Base-by-base conservation (phyloP, 2,329 filamentous ascomycete genomes). In the Penicillium janthinellum region DNA sequence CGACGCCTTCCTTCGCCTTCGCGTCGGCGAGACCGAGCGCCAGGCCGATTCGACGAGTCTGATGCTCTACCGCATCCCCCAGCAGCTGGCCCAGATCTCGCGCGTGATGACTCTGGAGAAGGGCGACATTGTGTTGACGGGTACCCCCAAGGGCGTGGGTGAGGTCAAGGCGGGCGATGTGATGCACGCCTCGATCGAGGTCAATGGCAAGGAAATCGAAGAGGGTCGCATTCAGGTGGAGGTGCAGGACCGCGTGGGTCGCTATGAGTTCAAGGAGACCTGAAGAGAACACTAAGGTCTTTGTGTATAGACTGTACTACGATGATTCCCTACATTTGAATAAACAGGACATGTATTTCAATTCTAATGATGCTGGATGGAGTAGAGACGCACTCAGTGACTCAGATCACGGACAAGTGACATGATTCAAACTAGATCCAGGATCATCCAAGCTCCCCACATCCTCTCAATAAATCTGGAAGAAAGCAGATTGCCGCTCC, bases 111-210 rank as follows among this genome's bases (percentile, higher is more conserved):
- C 92, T 8, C 82, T 99, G 60, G 89, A 96, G 77, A 86, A 90
- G 71, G 95, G 94, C 51, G 95, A 99, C 77, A 88, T 99, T 71
- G 87, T 99, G 51, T 80, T 99, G 68, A 99, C 95, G n/a, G 95
- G 95, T 17, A 99, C 95, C 53, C 95, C 95, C 52, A 97, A 97
- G 80, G 95, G 95, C 12, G 95, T 99, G 1, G 95, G 95, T 1
- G 84, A 88, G 20, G 92, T 96, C 1, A 86, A 88, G 61, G 87
- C 90, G 1, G 95, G 95, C 2, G 93, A 99, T 78, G 82, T 94
- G 35, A 91, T 99, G 84, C 88, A 84, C 64, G 93, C 91, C 28
- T 92, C 92, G 4, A 82, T 98, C 67, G 88, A 86, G 73, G 87
- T 96, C 34, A 82, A 84, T 58, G 93, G 93, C 39, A 88, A 89